These are phyloP conservation scores for Silene vulgaris DNA, from an alignment of 179 eudicot genomes.

Conservation along the genomic window DNA sequence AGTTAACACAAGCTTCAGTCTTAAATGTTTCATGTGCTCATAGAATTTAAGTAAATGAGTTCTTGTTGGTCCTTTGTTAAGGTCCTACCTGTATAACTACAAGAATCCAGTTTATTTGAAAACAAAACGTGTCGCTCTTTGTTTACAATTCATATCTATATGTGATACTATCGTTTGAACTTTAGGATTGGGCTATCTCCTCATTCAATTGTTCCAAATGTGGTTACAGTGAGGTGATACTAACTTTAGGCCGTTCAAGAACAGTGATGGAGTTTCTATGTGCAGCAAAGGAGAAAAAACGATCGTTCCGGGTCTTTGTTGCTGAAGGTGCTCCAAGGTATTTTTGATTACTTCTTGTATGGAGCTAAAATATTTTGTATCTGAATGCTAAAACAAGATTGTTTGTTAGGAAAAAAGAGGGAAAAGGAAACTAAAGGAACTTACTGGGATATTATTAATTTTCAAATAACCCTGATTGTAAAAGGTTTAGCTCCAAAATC, in stretches of 20 bases:
- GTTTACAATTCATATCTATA: constrained; percentile 11
- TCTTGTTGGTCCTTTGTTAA: not conserved
- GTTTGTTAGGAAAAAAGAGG: not conserved
- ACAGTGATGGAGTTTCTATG: constrained; percentile 92
- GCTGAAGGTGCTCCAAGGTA: constrained; percentile 99
- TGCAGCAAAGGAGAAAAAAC: constrained; percentile 95
- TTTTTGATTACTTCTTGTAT: constrained; percentile 5
- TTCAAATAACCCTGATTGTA: not conserved
- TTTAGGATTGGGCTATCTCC: constrained; percentile 15
- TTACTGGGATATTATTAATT: not conserved
- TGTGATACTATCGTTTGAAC: constrained; percentile 14
- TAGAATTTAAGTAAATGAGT: too few relatives aligned
- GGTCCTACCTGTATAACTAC: not conserved
- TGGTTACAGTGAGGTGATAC: constrained; percentile 83
- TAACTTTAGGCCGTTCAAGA: constrained; percentile 88
- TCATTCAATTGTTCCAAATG: constrained; percentile 23
- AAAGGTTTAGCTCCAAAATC: not conserved
- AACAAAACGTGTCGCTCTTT: not conserved
- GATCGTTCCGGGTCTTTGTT: constrained; percentile 90
- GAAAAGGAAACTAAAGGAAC: not conserved
- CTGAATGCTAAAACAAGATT: not conserved
- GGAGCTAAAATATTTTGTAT: not conserved
- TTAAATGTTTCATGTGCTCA: too few relatives aligned
- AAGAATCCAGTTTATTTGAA: not conserved
- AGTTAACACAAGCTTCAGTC: too few relatives aligned